Evolutionary conservation across 305 asterid species (phyloP), one percentile per base, ranked within the genome.

Genomic region (Fraxinus xanthoxyloides): DNA sequence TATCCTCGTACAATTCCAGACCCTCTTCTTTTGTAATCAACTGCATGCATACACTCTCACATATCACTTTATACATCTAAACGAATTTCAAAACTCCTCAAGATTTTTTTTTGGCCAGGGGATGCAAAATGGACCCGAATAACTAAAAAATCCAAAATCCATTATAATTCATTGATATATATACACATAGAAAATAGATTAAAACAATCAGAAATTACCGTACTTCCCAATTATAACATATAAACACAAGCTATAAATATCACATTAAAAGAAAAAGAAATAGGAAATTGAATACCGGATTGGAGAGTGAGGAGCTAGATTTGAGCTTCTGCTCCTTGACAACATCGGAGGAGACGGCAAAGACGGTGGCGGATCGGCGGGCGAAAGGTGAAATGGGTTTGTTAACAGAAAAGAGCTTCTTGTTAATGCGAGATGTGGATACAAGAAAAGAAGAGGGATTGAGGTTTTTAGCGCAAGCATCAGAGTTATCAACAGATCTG

Each of bases 21-120:
- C 95, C 97, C 91, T 96, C 99, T 83, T 94, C 97, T 82, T 91
- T 96, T 4, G 98, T 93, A 82, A 96, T 88, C 83, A 93, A 86
- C 97, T 94, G 90, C 88, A 88, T 72, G 73, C 61, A 80, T 38
- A 72, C 17, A 72, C 32, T 81, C 56, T 4, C 30, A 78, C 61
- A 75, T 40, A 72, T 19, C 51, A n/a, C 15, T 34, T 31, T 43
- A 48, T 21, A 51, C 2, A 65, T 32, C 35, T 2, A n/a, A 48
- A 54, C 10, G 59, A 80, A 28, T 28, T 19, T 24, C 12, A 36
- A 5, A 40, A 35, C 72, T 15, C 61, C 13, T 40, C 48, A 40
- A 40, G 48, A 9, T 40, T 9, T 40, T 40, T 40, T 7, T 15
- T n/a, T n/a, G n/a, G n/a, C 48, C 48, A 40, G 15, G 15, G 48